Conservation (phyloP, 306 rosid genomes). For the Arachis hypogaea region DNA sequence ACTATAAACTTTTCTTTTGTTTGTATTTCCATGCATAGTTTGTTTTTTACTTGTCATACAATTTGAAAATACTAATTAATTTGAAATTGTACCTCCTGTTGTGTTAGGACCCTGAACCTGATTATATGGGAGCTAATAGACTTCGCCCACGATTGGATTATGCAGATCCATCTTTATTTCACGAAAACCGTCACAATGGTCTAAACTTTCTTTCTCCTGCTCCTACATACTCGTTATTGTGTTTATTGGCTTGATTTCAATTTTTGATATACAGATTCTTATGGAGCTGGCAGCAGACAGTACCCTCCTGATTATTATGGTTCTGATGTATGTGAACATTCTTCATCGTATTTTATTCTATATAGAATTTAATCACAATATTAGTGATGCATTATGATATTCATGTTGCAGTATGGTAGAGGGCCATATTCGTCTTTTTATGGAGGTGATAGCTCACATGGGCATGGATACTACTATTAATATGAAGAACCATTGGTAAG, state of each 20-base stretch:
- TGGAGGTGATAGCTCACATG: conserved; percentile 52
- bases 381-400: conserved; percentile 38
- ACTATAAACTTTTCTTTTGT: background rate
- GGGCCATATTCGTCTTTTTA: conserved; percentile 59
- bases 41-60: conserved; percentile 15
- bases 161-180: conserved; percentile 58
- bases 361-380: background rate
- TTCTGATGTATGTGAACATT: conserved; percentile 61
- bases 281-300: conserved; percentile 55
- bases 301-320: conserved; percentile 60
- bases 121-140: conserved; percentile 62
- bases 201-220: conserved; percentile 14
- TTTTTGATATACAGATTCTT: conserved; percentile 49
- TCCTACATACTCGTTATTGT: background rate
- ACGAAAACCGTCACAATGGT: conserved; percentile 58
- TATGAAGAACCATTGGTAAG: conserved; percentile 47
- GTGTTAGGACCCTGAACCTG: conserved; percentile 70
- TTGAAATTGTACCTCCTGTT: conserved; percentile 30
- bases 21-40: conserved; percentile 8
- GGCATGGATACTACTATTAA: conserved; percentile 61
- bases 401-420: conserved; percentile 58
- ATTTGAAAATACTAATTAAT: conserved; percentile 21
- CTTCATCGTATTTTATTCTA: conserved; percentile 32
- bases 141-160: conserved; percentile 71
- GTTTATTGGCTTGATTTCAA: conserved; percentile 9